phyloP scores from a whole-genome alignment of 164 flowering plant genomes.

The Paratinospora sagittata region DNA sequence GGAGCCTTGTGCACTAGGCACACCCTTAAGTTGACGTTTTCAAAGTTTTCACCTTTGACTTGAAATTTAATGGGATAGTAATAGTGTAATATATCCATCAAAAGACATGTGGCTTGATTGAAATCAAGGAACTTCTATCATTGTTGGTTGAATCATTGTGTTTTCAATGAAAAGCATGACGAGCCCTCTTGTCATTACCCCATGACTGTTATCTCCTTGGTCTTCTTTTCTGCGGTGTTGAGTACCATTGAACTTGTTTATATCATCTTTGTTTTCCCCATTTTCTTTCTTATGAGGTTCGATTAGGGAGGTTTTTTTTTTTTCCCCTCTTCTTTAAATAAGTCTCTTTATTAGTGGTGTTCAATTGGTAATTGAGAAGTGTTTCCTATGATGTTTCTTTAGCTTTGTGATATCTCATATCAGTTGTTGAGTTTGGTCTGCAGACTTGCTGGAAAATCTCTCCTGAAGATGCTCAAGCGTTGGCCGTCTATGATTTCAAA shows the following conservation, averaged over 20 bases:
- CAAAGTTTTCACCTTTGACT: neutral
- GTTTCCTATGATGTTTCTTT: neutral
- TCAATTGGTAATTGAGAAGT: neutral
- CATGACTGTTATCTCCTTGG: neutral
- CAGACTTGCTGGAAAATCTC: conserved; percentile 90
- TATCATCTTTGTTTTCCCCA: no score
- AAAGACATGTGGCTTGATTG: neutral
- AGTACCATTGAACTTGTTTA: no score
- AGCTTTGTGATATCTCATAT: conserved; percentile 15
- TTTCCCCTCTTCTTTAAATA: no score
- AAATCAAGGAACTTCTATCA: neutral
- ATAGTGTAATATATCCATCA: neutral
- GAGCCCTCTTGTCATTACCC: neutral
- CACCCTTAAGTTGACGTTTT: neutral
- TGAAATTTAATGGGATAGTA: neutral
- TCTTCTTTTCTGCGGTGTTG: no score
- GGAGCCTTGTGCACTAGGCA: no score
- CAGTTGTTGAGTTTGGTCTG: conserved; percentile 15
- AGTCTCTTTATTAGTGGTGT: neutral
- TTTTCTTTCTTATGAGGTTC: no score
- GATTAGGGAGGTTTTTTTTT: neutral
- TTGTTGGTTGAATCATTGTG: neutral
- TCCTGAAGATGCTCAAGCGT: conserved; percentile 79
- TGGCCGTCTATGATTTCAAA: conserved; percentile 82
- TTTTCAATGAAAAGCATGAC: neutral